Evolutionary conservation across 2,329 filamentous ascomycete species (phyloP).

Genomic region (Didymella glomerata): DNA sequence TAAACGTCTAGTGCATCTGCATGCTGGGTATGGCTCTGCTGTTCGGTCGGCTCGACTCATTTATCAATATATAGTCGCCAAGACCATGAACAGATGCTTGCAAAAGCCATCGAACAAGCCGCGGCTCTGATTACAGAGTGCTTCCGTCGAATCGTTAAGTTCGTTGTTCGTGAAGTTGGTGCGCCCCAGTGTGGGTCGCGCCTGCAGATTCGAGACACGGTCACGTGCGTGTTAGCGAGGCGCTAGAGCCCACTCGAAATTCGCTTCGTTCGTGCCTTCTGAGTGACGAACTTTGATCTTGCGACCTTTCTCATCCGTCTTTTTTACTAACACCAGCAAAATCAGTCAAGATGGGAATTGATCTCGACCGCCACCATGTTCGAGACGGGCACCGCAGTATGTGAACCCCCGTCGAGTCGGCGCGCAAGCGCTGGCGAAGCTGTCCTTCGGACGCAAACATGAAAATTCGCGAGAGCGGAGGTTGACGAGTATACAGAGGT

Average conservation of each 20-base stretch:
- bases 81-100: neutral
- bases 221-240: conserved; percentile 15
- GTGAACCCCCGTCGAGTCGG: conserved; percentile 53
- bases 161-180: neutral
- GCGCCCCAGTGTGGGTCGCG: neutral
- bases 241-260: conserved; percentile 20
- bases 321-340: conserved; percentile 32
- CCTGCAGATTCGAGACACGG: neutral
- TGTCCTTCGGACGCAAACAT: conserved; percentile 52
- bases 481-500: conserved; percentile 52
- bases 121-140: neutral
- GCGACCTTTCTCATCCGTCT: too few species aligned
- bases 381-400: conserved; percentile 72
- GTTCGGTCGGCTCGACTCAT: neutral
- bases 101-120: neutral
- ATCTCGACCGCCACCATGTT: conserved; percentile 68
- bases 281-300: conserved; percentile 1
- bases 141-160: neutral
- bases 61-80: neutral
- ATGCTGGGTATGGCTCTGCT: neutral
- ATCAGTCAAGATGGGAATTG: conserved; percentile 52
- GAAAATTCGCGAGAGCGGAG: conserved; percentile 43
- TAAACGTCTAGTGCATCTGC: neutral
- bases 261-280: conserved; percentile 3
- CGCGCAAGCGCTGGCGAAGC: conserved; percentile 50